Percentiles rank a stretch among this genome's conserved stretches.
phyloP scores from a whole-genome alignment of 176 grass and related monocot species.

The Oryza brachyantha region DNA sequence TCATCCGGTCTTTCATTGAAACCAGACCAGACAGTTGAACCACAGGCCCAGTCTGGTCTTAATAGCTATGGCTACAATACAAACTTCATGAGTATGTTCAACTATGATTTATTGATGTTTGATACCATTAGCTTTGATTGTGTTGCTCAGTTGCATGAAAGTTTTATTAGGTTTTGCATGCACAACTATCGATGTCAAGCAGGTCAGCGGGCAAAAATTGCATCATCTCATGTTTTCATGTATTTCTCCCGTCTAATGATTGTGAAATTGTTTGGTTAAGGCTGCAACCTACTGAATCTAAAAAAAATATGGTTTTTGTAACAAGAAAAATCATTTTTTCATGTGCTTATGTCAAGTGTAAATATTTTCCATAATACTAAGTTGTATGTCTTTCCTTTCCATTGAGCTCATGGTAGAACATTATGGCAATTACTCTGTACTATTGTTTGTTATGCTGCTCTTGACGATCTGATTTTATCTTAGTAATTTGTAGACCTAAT shows the following conservation, averaged over 20 bases:
- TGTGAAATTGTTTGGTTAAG: not conserved
- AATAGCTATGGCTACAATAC: not conserved
- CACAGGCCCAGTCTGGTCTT: too few relatives aligned
- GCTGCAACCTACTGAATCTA: not conserved
- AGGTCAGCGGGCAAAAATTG: not conserved
- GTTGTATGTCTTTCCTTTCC: not conserved
- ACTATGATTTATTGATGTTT: slow-evolving; percentile 17
- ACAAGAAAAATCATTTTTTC: too few relatives aligned
- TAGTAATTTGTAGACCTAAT: not conserved
- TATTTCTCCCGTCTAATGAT: not conserved
- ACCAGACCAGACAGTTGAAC: too few relatives aligned
- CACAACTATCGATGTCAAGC: not conserved
- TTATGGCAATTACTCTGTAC: not conserved
- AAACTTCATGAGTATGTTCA: not conserved
- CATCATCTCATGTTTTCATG: not conserved
- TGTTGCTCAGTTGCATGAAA: not conserved
- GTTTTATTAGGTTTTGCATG: slow-evolving; percentile 9
- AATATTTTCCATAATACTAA: not conserved
- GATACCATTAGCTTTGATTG: slow-evolving; percentile 15
- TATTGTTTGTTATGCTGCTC: not conserved
- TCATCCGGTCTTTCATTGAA: too few relatives aligned
- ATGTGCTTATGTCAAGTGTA: slow-evolving; percentile 1
- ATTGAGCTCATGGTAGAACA: not conserved
- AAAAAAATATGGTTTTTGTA: not conserved
- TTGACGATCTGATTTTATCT: not conserved